Percentiles rank a stretch among this genome's conserved stretches.
phyloP scores from a whole-genome alignment of 2,329 filamentous ascomycete genomes.

The Magnaporthiopsis incrustans region DNA sequence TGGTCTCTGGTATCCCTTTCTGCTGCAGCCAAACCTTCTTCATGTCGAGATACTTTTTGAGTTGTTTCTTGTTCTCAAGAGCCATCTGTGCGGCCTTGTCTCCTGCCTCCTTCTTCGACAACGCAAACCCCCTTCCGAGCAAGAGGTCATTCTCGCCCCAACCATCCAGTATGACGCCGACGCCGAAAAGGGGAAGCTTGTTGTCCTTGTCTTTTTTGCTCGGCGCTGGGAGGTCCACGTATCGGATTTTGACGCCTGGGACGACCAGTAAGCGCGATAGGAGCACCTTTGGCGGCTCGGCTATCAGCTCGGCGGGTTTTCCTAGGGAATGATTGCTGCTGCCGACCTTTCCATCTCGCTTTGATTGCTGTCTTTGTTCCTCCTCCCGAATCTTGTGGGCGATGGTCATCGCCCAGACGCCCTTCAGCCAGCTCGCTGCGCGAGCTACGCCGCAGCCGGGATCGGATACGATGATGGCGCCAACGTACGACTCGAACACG shows the following conservation, averaged over 20 bases:
- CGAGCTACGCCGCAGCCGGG: constrained; percentile 50
- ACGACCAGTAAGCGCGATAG: constrained; percentile 45
- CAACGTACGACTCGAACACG: constrained; percentile 86
- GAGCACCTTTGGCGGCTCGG: constrained; percentile 37
- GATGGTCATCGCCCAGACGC: constrained; percentile 64
- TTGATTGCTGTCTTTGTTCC: constrained; percentile 16
- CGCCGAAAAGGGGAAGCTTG: constrained; percentile 49
- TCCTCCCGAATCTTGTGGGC: constrained; percentile 41
- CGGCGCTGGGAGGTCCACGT: constrained; percentile 47
- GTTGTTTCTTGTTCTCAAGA: constrained; percentile 58
- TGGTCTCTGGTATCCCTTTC: background rate
- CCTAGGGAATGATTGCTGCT: background rate
- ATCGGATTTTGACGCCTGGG: constrained; percentile 51
- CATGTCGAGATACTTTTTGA: constrained; percentile 39
- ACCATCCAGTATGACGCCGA: constrained; percentile 59
- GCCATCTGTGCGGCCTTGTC: constrained; percentile 57
- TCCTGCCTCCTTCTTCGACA: constrained; percentile 63
- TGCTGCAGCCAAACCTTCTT: constrained; percentile 29
- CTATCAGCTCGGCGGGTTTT: background rate
- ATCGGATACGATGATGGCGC: constrained; percentile 65
- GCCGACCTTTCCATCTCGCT: background rate
- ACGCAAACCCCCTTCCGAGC: constrained; percentile 55
- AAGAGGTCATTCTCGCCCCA: constrained; percentile 54
- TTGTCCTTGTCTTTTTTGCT: constrained; percentile 45
- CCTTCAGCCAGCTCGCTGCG: constrained; percentile 63